phyloP scores from a whole-genome alignment of 1,139 yeast species.

The Protomyces macrosporus region DNA sequence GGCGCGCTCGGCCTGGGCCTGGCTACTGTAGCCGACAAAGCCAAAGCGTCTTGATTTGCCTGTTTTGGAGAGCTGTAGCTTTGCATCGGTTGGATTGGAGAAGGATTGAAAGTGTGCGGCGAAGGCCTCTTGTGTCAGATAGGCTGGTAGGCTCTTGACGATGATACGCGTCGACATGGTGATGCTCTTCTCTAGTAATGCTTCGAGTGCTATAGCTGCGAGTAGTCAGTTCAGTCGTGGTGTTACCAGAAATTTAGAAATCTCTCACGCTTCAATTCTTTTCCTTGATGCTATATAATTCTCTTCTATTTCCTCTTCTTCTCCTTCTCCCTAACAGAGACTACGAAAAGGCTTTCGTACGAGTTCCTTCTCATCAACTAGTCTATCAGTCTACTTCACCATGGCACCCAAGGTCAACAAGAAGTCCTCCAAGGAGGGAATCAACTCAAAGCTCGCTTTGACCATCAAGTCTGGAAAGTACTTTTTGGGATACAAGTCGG shows the following conservation, averaged over 20 bases:
- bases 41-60: constrained; percentile 94
- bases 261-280: neutral
- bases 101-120: constrained; percentile 63
- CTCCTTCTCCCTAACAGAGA: neutral
- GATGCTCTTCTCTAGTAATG: neutral
- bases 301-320: neutral
- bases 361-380: neutral
- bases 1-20: constrained; percentile 71
- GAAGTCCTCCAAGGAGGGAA: constrained; percentile 34
- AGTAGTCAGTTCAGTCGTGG: too few species aligned
- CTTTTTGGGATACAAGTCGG: constrained; percentile 99
- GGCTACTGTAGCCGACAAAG: constrained; percentile 74
- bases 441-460: constrained; percentile 97
- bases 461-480: constrained; percentile 99
- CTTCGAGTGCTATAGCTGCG: neutral
- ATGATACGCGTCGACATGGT: constrained; percentile 59
- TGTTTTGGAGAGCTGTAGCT: constrained; percentile 61
- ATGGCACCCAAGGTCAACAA: neutral
- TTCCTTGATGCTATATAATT: neutral
- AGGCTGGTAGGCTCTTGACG: constrained; percentile 86
- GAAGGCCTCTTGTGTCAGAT: constrained; percentile 70
- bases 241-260: neutral
- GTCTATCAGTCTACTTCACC: neutral
- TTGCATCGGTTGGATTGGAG: constrained; percentile 71
- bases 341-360: neutral